phyloP scores from a whole-genome alignment of 768 basidiomycete species.

The Lactarius quietus region DNA sequence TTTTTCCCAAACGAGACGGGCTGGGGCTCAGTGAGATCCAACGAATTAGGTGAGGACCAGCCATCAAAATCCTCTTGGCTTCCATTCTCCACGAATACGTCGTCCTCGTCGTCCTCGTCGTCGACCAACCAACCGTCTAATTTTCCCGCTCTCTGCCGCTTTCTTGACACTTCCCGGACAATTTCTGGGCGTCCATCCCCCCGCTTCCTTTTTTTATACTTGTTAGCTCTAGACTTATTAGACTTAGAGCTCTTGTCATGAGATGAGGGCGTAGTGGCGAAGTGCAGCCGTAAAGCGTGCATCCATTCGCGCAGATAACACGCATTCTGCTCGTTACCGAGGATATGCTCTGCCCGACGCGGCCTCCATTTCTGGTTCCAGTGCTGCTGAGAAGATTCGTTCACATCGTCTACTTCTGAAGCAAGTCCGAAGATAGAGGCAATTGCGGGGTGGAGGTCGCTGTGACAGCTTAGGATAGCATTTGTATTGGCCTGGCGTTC shows the following conservation, averaged over 20 bases:
- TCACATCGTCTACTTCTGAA: conserved; percentile 2
- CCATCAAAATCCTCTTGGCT: background rate
- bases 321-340: conserved; percentile 74
- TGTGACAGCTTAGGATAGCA: conserved; percentile 5
- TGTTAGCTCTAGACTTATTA: conserved; percentile 9
- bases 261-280: conserved; percentile 31
- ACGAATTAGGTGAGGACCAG: conserved; percentile 4
- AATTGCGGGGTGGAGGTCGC: conserved; percentile 17
- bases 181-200: conserved; percentile 17
- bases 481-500: conserved; percentile 1
- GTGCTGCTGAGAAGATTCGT: conserved; percentile 37
- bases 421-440: conserved; percentile 15
- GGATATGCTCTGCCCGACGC: conserved; percentile 62
- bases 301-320: conserved; percentile 78
- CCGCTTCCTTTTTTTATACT: conserved; percentile 19
- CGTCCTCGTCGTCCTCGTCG: conserved; percentile 14
- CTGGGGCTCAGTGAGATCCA: conserved; percentile 4
- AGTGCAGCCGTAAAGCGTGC: conserved; percentile 59
- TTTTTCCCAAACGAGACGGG: conserved; percentile 38
- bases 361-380: conserved; percentile 82
- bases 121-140: conserved; percentile 25
- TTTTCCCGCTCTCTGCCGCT: conserved; percentile 17
- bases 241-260: conserved; percentile 14
- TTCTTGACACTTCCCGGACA: conserved; percentile 25
- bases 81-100: conserved; percentile 2